phyloP scores from a whole-genome alignment of 805 yeast genomes.

The Metschnikowia dekortorum region DNA sequence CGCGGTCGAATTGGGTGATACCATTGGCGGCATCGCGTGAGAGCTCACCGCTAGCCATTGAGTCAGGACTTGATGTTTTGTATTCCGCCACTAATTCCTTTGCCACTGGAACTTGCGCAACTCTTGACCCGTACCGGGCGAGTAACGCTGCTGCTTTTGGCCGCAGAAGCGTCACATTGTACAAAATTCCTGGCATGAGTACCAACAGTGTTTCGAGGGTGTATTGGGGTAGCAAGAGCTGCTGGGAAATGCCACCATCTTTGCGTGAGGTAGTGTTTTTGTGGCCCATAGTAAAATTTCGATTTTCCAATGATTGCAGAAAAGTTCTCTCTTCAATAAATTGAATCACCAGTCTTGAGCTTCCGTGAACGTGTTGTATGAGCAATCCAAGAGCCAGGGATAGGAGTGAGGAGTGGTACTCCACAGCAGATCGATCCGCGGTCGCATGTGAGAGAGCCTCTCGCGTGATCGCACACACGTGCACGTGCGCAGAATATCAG shows the following conservation, averaged over 20 bases:
- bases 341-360: neutral
- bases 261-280: slow-evolving; percentile 4
- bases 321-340: neutral
- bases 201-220: slow-evolving; percentile 42
- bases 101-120: slow-evolving; percentile 24
- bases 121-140: slow-evolving; percentile 34
- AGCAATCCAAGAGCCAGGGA: neutral
- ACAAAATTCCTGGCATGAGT: slow-evolving; percentile 59
- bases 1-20: slow-evolving; percentile 19
- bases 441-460: neutral
- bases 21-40: slow-evolving; percentile 32
- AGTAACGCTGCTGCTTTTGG: slow-evolving; percentile 46
- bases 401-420: neutral
- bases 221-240: slow-evolving; percentile 36
- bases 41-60: slow-evolving; percentile 13
- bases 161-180: slow-evolving; percentile 50
- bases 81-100: slow-evolving; percentile 32
- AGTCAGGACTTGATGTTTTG: slow-evolving; percentile 22
- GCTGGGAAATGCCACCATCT: slow-evolving; percentile 8
- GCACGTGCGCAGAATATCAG: neutral
- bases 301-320: neutral
- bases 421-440: neutral
- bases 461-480: neutral
- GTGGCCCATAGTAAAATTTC: neutral
- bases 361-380: neutral